Evolutionary conservation across 2,329 filamentous ascomycete genomes (phyloP).

Genomic region (Phoma sp.): DNA sequence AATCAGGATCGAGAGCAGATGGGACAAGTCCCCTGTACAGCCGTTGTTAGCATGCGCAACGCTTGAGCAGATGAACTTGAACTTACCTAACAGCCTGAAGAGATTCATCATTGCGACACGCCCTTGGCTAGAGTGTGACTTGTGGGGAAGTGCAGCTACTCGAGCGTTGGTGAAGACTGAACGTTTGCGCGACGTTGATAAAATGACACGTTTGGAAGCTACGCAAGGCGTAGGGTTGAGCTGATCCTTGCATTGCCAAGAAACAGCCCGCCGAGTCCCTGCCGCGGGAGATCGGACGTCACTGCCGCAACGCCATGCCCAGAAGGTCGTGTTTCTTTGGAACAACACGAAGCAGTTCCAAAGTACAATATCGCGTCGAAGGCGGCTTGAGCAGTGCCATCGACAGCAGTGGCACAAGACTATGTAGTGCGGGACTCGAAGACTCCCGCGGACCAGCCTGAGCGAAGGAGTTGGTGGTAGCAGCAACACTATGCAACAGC

Average conservation of each 20-base stretch:
- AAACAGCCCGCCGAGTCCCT: slow-evolving; percentile 21
- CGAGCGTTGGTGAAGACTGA: slow-evolving; percentile 19
- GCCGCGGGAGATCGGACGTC: slow-evolving; percentile 26
- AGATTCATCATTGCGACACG: slow-evolving; percentile 66
- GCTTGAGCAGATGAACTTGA: neutral
- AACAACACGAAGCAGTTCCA: neutral
- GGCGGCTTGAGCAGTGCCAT: neutral
- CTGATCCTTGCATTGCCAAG: slow-evolving; percentile 43
- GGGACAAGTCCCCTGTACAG: slow-evolving; percentile 84
- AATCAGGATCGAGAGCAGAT: slow-evolving; percentile 92
- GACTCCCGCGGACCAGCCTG: neutral
- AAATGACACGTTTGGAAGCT: slow-evolving; percentile 48
- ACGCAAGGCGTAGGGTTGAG: slow-evolving; percentile 32
- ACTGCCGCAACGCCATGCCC: slow-evolving; percentile 14
- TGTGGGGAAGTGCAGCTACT: slow-evolving; percentile 23
- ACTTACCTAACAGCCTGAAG: slow-evolving; percentile 70
- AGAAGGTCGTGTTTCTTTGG: neutral
- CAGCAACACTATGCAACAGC: neutral
- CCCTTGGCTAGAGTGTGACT: slow-evolving; percentile 27
- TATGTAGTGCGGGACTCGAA: neutral
- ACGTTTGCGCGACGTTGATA: slow-evolving; percentile 25
- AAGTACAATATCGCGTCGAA: neutral
- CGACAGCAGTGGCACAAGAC: neutral
- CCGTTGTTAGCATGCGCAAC: slow-evolving; percentile 35
- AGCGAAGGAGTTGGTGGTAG: neutral